These are phyloP conservation scores for Polytrichum formosum DNA, from an alignment of 225 moss, liverwort and hornwort species.

Conservation along the genomic window DNA sequence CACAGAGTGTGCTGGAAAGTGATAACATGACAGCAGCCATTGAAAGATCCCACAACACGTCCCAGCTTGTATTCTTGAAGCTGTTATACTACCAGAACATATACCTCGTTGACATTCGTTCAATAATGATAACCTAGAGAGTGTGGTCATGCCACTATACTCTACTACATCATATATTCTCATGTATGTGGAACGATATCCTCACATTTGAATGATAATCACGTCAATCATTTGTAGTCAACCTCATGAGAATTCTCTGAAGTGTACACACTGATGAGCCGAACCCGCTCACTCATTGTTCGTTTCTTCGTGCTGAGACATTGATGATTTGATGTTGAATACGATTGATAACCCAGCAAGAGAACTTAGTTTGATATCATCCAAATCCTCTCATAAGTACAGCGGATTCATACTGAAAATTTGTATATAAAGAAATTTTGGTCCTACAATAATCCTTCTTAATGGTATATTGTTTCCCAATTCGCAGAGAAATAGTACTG, in stretches of 20 bases:
- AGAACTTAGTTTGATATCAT: not conserved
- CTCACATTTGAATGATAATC: not conserved
- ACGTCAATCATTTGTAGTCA: not conserved
- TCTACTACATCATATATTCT: too few relatives aligned
- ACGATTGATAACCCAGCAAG: conserved; percentile 1
- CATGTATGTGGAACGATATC: not conserved
- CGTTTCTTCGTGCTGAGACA: conserved; percentile 4
- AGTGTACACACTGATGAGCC: not conserved
- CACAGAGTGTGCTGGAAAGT: not conserved
- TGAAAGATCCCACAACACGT: too few relatives aligned
- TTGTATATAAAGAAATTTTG: not conserved
- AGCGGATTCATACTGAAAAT: not conserved
- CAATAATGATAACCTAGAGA: too few relatives aligned
- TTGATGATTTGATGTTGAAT: conserved; percentile 3
- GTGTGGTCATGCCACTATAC: too few relatives aligned
- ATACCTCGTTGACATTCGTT: too few relatives aligned
- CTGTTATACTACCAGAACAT: too few relatives aligned
- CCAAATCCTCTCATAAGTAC: conserved; percentile 1
- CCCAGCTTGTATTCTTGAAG: too few relatives aligned
- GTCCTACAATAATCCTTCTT: not conserved
- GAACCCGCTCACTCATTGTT: conserved; percentile 1
- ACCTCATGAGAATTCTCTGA: not conserved
- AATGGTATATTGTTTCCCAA: not conserved
- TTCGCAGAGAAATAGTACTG: not conserved
- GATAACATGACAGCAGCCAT: too few relatives aligned